These are phyloP conservation scores for Meripilus lineatus DNA, from an alignment of 1,284 basidiomycete genomes.

Conservation along the genomic window DNA sequence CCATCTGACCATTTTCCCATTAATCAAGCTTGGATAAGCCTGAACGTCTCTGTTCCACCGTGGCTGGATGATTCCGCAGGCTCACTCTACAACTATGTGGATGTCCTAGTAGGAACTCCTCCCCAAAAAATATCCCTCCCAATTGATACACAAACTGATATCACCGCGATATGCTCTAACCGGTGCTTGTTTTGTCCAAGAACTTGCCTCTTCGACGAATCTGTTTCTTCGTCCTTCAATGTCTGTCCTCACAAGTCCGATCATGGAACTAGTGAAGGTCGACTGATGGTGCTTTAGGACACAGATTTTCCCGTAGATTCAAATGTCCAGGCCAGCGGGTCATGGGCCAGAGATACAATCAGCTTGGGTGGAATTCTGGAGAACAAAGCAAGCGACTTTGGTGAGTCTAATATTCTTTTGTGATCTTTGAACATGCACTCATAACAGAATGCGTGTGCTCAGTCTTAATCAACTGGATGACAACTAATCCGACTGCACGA, in stretches of 20 bases:
- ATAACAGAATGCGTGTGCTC: not conserved
- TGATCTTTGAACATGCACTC: not conserved
- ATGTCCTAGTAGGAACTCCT: constrained; percentile 5
- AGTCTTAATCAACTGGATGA: not conserved
- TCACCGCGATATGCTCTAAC: not conserved
- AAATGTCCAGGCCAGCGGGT: no score
- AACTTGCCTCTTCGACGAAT: not conserved
- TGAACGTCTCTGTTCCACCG: constrained; percentile 2
- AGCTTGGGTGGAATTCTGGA: constrained; percentile 4
- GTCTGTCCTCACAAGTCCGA: not conserved
- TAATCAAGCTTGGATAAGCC: constrained; percentile 5
- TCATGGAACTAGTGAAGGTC: not conserved
- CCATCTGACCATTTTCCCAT: no score
- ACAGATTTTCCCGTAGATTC: not conserved
- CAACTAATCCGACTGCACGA: not conserved
- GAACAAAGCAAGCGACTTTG: not conserved
- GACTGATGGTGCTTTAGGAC: not conserved
- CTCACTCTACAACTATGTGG: constrained; percentile 3
- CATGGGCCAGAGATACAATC: constrained; percentile 5
- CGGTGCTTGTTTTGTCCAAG: constrained; percentile 4
- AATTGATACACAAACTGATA: constrained; percentile 2
- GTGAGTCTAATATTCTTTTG: not conserved
- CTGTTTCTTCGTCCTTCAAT: not conserved
- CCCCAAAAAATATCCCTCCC: constrained; percentile 4
- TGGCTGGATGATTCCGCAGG: not conserved